Evolutionary conservation across 805 yeast species (phyloP).

Genomic region (Saccharomyces cerevisiae): DNA sequence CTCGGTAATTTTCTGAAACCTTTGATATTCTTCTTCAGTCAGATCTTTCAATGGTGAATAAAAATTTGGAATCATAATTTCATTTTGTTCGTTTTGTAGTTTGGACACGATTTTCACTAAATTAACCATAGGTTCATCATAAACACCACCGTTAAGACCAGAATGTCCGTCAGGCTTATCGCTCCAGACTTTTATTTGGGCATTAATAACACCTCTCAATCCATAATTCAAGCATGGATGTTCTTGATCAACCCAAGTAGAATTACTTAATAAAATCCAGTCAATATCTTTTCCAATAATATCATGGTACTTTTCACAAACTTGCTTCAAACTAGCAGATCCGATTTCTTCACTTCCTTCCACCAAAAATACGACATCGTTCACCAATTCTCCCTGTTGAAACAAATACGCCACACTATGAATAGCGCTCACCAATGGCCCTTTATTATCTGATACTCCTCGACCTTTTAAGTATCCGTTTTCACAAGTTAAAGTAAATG

Average conservation of each 20-base stretch:
- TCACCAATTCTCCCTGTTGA: conserved; percentile 41
- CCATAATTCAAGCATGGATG: conserved; percentile 94
- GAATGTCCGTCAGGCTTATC: conserved; percentile 87
- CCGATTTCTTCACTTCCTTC: conserved; percentile 98
- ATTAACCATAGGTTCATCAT: conserved; percentile 84
- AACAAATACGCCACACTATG: conserved; percentile 74
- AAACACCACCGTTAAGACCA: conserved; percentile 92
- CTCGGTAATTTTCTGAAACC: conserved; percentile 54
- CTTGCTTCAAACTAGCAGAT: conserved; percentile 71
- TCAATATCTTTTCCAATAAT: conserved; percentile 64
- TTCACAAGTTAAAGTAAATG: conserved; percentile 63
- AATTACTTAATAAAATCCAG: conserved; percentile 83
- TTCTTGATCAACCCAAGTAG: conserved; percentile 86
- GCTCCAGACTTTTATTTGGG: conserved; percentile 59
- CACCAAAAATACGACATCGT: conserved; percentile 73
- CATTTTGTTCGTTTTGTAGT: conserved; percentile 49
- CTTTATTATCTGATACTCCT: conserved; percentile 92
- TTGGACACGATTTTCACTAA: conserved; percentile 62
- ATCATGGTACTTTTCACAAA: conserved; percentile 43
- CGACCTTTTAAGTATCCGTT: conserved; percentile 86
- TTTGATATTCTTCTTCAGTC: conserved; percentile 45
- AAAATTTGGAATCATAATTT: conserved; percentile 58
- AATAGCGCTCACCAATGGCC: conserved; percentile 81
- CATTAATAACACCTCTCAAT: conserved; percentile 81
- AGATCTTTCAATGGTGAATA: conserved; percentile 58